These are phyloP conservation scores for Xenoacremonium recifei DNA, from an alignment of 2,329 filamentous ascomycete species.

Conservation along the genomic window DNA sequence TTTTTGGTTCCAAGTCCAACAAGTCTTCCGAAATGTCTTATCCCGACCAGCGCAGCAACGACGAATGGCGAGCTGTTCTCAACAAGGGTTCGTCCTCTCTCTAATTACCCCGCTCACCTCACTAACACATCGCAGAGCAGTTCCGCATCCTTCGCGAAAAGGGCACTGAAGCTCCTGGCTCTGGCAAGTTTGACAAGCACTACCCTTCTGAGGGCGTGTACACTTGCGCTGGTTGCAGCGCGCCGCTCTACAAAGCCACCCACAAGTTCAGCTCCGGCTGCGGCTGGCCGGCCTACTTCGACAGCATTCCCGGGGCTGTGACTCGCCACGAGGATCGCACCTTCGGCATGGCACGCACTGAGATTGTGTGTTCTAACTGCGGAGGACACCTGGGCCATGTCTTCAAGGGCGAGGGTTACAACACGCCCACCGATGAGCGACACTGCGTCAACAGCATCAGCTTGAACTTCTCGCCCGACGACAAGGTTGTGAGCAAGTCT, in stretches of 20 bases:
- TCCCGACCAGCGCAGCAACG: constrained; percentile 75
- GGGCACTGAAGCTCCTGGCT: constrained; percentile 80
- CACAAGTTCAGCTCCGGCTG: constrained; percentile 97
- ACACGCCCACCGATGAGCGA: constrained; percentile 87
- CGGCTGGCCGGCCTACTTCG: constrained; percentile 98
- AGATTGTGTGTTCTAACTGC: constrained; percentile 94
- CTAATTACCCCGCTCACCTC: neutral
- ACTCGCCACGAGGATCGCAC: constrained; percentile 74
- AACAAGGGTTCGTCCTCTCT: constrained; percentile 45
- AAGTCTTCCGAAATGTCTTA: constrained; percentile 64
- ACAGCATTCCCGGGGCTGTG: constrained; percentile 89
- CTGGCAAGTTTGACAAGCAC: constrained; percentile 87
- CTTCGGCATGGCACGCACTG: constrained; percentile 81
- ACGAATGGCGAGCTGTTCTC: constrained; percentile 88
- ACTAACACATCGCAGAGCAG: constrained; percentile 65
- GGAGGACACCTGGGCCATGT: constrained; percentile 94
- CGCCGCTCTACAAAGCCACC: constrained; percentile 86
- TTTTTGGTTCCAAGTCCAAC: constrained; percentile 66
- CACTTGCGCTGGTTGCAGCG: constrained; percentile 79
- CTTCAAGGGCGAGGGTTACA: constrained; percentile 84
- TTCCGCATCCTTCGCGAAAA: constrained; percentile 91
- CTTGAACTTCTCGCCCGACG: constrained; percentile 73
- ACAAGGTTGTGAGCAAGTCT: constrained; percentile 42
- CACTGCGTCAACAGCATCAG: constrained; percentile 97
- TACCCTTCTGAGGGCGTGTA: constrained; percentile 75